Conservation (phyloP, 768 basidiomycete species). For the Amanita molliuscula region DNA sequence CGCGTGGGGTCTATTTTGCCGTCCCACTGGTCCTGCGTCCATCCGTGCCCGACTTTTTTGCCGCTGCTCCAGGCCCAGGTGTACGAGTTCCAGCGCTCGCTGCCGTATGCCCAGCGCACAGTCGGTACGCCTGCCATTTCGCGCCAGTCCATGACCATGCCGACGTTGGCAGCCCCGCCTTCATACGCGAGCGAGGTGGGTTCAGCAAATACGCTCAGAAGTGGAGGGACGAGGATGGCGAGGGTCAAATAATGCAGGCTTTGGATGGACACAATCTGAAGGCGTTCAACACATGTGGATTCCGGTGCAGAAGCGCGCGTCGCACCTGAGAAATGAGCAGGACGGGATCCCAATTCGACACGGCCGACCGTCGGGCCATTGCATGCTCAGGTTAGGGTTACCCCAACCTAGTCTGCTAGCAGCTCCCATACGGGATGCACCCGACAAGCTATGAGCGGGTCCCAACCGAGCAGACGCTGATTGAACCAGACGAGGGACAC, state of each 20-base stretch:
- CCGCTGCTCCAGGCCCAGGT: slow-evolving; percentile 77
- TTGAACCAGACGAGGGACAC: not conserved
- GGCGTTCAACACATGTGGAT: not conserved
- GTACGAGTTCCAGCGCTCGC: slow-evolving; percentile 55
- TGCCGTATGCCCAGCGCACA: slow-evolving; percentile 52
- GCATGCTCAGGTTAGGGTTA: slow-evolving; percentile 17
- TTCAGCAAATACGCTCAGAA: slow-evolving; percentile 69
- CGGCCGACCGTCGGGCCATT: slow-evolving; percentile 27
- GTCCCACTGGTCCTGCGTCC: slow-evolving; percentile 46
- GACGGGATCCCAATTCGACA: slow-evolving; percentile 78
- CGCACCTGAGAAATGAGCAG: slow-evolving; percentile 78
- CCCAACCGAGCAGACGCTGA: not conserved
- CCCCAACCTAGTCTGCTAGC: not conserved
- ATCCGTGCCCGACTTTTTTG: slow-evolving; percentile 56
- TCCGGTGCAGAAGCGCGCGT: not conserved
- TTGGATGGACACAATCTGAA: slow-evolving; percentile 87
- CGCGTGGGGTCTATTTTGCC: slow-evolving; percentile 67
- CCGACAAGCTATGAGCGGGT: slow-evolving; percentile 8
- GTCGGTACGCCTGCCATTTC: slow-evolving; percentile 87
- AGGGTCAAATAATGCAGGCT: slow-evolving; percentile 90
- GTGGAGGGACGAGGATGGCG: slow-evolving; percentile 69
- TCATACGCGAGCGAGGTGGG: slow-evolving; percentile 59
- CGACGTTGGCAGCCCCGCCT: slow-evolving; percentile 72
- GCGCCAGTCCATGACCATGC: slow-evolving; percentile 96
- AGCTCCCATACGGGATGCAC: not conserved